phyloP scores from a whole-genome alignment of 2,329 filamentous ascomycete species.

The Trichoderma arundinaceum region DNA sequence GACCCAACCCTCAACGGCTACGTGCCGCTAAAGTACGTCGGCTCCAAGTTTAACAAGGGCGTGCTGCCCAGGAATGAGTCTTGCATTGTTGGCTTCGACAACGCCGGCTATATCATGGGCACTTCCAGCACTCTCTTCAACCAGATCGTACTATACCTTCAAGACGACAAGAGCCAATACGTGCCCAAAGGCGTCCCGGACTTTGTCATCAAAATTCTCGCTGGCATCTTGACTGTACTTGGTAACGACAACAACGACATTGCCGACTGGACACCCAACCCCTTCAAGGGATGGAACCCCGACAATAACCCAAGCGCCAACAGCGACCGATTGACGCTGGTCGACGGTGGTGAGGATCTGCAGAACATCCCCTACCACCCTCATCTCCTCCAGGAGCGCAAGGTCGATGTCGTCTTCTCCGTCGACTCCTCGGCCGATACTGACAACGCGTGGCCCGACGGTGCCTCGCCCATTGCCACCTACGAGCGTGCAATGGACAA shows the following conservation, averaged over 20 bases:
- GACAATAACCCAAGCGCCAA: conserved; percentile 51
- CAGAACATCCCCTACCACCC: conserved; percentile 82
- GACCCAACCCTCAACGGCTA: conserved; percentile 66
- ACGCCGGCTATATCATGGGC: conserved; percentile 79
- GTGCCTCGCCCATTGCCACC: conserved; percentile 61
- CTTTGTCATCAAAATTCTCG: conserved; percentile 53
- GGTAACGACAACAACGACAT: conserved; percentile 72
- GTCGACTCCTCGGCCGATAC: conserved; percentile 70
- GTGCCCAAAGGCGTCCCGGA: conserved; percentile 55
- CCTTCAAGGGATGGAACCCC: conserved; percentile 58
- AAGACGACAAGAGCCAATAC: conserved; percentile 52
- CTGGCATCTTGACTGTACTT: conserved; percentile 58
- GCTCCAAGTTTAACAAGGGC: conserved; percentile 62
- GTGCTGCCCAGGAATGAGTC: conserved; percentile 50
- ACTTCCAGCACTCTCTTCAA: conserved; percentile 86
- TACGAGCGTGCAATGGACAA: conserved; percentile 58
- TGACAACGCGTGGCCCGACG: conserved; percentile 63
- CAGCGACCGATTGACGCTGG: conserved; percentile 67
- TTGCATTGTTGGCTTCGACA: conserved; percentile 72
- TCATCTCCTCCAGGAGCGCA: conserved; percentile 56
- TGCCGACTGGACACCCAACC: conserved; percentile 70
- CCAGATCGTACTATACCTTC: conserved; percentile 70
- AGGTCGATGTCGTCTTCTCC: conserved; percentile 67
- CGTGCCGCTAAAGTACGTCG: conserved; percentile 63
- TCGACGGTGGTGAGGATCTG: conserved; percentile 79